These are phyloP conservation scores for Pelargonium cotyledonis DNA, from an alignment of 441 rosid species.

Conservation along the genomic window DNA sequence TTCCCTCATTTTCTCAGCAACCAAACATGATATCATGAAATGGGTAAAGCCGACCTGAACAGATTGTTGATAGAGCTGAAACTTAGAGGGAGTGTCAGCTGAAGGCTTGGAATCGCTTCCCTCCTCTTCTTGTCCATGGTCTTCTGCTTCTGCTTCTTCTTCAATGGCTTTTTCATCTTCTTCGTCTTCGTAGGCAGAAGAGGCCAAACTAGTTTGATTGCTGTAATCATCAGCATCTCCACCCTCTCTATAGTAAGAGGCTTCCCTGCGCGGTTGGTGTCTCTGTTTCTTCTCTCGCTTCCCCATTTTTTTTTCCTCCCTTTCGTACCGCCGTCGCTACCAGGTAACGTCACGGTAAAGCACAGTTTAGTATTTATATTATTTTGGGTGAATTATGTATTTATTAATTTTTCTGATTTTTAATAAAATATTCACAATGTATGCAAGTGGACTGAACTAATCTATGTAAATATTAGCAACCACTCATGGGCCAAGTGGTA, in stretches of 20 bases:
- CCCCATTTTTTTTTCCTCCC: slow-evolving; percentile 34
- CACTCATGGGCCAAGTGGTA: too few species aligned
- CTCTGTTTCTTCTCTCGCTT: slow-evolving; percentile 63
- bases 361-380: too few species aligned
- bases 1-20: slow-evolving; percentile 1
- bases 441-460: too few species aligned
- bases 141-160: slow-evolving; percentile 24
- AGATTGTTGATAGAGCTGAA: slow-evolving; percentile 68
- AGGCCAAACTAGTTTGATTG: slow-evolving; percentile 17
- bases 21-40: slow-evolving; percentile 1
- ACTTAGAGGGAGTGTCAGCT: slow-evolving; percentile 56
- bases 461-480: too few species aligned
- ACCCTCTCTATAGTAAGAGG: slow-evolving; percentile 36
- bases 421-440: too few species aligned
- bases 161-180: slow-evolving; percentile 27
- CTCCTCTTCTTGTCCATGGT: slow-evolving; percentile 21
- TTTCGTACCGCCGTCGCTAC: not conserved
- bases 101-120: slow-evolving; percentile 26
- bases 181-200: slow-evolving; percentile 26
- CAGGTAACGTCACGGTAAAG: too few species aligned
- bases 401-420: too few species aligned
- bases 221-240: slow-evolving; percentile 23
- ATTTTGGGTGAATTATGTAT: too few species aligned
- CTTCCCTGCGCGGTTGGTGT: slow-evolving; percentile 39
- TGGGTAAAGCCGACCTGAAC: slow-evolving; percentile 44